Evolutionary conservation across 2,329 filamentous ascomycete genomes (phyloP), one percentile per base, ranked within the genome.

Genomic region (Cladosporium cucumerinum): DNA sequence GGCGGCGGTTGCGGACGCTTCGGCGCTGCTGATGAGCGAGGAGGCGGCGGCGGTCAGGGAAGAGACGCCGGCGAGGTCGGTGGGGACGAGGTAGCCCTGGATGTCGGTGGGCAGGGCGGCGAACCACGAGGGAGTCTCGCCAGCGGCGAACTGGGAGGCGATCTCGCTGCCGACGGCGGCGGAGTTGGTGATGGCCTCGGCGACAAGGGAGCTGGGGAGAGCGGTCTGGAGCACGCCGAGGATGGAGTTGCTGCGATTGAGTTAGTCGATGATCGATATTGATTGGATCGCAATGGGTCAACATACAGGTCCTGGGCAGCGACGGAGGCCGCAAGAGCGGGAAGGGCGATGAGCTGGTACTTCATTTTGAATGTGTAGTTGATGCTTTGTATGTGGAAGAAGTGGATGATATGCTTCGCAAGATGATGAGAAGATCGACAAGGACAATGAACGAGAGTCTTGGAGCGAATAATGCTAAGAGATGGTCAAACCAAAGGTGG

Each of bases 101-200:
- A 83, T 75, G 63, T 80, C 78, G 52, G 75, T 70, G 7, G 81
- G 81, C 3, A 82, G 77, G 10, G 77, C 75, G 10, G 75, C 71
- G 73, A 80, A 82, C 81, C 81, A 82, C 3, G 72, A 66, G 21
- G 81, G 80, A 21, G 77, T 78, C 32, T 75, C 71, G 70, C 80
- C 78, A 34, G 77, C 78, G 12, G 74, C 70, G 73, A 82, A 76
- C 54, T 80, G 76, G 10, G 79, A 79, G 14, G 75, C 75, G 71
- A 83, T 76, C 51, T 77, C 71, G 12, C 75, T 72, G 63, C 76
- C 76, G 67, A 80, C 80, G 54, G 74, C 78, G 61, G 75, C 73
- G 21, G 75, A 71, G 72, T 80, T 79, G 66, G 79, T 80, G 60
- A 79, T 67, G 39, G 78, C 80, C 65, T 78, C 73, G 18, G 72